Conservation (phyloP, 1,284 basidiomycete genomes). For the Cutaneotrichosporon dermatis region DNA sequence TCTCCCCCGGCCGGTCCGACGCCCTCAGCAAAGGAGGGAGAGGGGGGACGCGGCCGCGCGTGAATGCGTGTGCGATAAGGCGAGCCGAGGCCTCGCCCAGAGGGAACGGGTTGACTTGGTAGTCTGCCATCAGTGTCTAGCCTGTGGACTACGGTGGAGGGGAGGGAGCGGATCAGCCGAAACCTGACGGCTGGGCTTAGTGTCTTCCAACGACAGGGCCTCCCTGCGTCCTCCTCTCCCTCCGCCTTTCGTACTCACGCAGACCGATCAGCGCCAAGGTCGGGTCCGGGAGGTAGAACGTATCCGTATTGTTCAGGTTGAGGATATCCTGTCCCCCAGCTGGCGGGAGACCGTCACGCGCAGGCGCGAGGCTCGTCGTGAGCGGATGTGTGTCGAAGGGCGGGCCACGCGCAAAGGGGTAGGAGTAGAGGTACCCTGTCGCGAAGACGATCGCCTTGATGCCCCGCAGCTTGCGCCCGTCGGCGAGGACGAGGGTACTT, state of each 20-base stretch:
- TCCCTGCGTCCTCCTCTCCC: no score
- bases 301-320: slow-evolving; percentile 17
- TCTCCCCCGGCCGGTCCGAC: slow-evolving; percentile 12
- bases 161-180: no score
- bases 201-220: no score
- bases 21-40: slow-evolving; percentile 19
- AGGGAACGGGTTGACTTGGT: slow-evolving; percentile 50
- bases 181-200: no score
- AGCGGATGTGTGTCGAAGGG: slow-evolving; percentile 21
- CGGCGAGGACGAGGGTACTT: background rate
- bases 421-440: slow-evolving; percentile 51
- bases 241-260: slow-evolving; percentile 27
- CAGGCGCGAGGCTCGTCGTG: slow-evolving; percentile 14
- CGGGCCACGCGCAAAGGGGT: slow-evolving; percentile 41
- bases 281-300: slow-evolving; percentile 47
- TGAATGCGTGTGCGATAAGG: slow-evolving; percentile 28
- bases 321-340: slow-evolving; percentile 22
- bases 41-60: slow-evolving; percentile 12
- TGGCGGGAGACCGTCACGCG: slow-evolving; percentile 9
- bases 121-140: no score
- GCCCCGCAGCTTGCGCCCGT: slow-evolving; percentile 21
- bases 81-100: slow-evolving; percentile 49
- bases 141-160: no score
- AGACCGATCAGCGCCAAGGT: slow-evolving; percentile 44
- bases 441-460: slow-evolving; percentile 50